phyloP scores from a whole-genome alignment of 768 basidiomycete species.

The Pleurotus cornucopiae region DNA sequence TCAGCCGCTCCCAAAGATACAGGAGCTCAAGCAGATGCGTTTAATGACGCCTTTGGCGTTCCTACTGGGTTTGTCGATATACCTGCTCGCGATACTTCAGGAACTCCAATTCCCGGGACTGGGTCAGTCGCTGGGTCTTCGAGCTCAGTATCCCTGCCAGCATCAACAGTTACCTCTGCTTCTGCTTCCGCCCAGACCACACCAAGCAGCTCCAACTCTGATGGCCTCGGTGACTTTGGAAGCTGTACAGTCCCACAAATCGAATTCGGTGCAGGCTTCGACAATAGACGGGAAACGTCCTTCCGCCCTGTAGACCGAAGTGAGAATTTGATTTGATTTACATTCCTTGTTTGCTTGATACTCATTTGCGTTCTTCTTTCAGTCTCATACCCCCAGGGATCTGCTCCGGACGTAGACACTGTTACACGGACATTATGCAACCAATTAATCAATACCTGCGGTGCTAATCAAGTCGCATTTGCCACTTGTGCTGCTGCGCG shows the following conservation, averaged over 20 bases:
- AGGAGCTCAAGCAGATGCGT: slow-evolving; percentile 55
- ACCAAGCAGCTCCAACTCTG: slow-evolving; percentile 15
- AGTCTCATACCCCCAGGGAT: slow-evolving; percentile 52
- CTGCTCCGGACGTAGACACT: slow-evolving; percentile 56
- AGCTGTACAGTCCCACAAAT: slow-evolving; percentile 54
- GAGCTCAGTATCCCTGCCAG: slow-evolving; percentile 8
- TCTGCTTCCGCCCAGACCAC: slow-evolving; percentile 17
- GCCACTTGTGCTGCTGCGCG: slow-evolving; percentile 39
- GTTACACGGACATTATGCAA: slow-evolving; percentile 60
- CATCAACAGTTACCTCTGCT: slow-evolving; percentile 12
- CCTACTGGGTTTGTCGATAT: slow-evolving; percentile 35
- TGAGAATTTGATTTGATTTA: slow-evolving; percentile 15
- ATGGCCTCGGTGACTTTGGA: slow-evolving; percentile 32
- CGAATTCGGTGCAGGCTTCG: slow-evolving; percentile 54
- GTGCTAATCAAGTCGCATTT: slow-evolving; percentile 49
- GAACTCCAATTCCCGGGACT: slow-evolving; percentile 26
- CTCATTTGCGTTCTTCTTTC: neutral
- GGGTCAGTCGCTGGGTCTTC: slow-evolving; percentile 13
- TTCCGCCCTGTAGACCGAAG: slow-evolving; percentile 48
- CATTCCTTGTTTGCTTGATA: neutral
- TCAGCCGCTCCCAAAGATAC: slow-evolving; percentile 33
- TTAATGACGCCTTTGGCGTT: slow-evolving; percentile 39
- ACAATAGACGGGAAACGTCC: slow-evolving; percentile 51
- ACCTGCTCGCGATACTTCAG: slow-evolving; percentile 34
- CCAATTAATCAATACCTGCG: slow-evolving; percentile 47